Conservation (phyloP, 2,329 filamentous ascomycete genomes). For the Sclerotinia spermophila region DNA sequence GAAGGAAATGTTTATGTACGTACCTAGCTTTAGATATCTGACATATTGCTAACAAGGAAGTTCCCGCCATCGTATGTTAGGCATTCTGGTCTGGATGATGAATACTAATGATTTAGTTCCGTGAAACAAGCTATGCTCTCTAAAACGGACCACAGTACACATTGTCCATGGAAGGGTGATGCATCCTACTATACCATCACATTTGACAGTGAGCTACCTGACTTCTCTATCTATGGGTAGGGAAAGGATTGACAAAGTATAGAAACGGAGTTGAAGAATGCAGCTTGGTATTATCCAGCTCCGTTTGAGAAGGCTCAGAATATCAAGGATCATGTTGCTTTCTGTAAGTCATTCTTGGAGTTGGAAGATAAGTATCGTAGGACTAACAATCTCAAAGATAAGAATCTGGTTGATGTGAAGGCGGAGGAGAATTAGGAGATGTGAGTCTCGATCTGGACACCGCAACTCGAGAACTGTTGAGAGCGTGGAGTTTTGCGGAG, state of each 20-base stretch:
- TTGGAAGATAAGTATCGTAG: not conserved
- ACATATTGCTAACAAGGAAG: slow-evolving; percentile 27
- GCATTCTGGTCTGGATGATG: not conserved
- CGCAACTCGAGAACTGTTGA: not conserved
- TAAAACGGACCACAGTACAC: slow-evolving; percentile 41
- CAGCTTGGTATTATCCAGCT: slow-evolving; percentile 46
- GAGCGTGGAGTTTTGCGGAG: not conserved
- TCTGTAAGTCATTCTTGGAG: slow-evolving; percentile 39
- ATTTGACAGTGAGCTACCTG: slow-evolving; percentile 37
- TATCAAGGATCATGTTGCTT: slow-evolving; percentile 46
- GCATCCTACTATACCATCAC: slow-evolving; percentile 48
- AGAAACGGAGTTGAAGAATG: slow-evolving; percentile 42
- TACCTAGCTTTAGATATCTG: slow-evolving; percentile 20
- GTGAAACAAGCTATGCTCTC: slow-evolving; percentile 42
- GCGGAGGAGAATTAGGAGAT: not conserved
- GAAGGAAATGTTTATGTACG: slow-evolving; percentile 48
- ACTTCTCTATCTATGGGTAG: not conserved
- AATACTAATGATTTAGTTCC: slow-evolving; percentile 29
- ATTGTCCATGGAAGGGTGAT: slow-evolving; percentile 47
- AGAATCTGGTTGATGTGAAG: slow-evolving; percentile 17
- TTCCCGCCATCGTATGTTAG: slow-evolving; percentile 38
- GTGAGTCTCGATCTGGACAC: too few relatives aligned
- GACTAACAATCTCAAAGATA: slow-evolving; percentile 5
- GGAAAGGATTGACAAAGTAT: not conserved
- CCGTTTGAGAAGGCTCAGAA: slow-evolving; percentile 41